Base-by-base conservation (phyloP, 208 protist species). In the Leptomonas seymouri region DNA sequence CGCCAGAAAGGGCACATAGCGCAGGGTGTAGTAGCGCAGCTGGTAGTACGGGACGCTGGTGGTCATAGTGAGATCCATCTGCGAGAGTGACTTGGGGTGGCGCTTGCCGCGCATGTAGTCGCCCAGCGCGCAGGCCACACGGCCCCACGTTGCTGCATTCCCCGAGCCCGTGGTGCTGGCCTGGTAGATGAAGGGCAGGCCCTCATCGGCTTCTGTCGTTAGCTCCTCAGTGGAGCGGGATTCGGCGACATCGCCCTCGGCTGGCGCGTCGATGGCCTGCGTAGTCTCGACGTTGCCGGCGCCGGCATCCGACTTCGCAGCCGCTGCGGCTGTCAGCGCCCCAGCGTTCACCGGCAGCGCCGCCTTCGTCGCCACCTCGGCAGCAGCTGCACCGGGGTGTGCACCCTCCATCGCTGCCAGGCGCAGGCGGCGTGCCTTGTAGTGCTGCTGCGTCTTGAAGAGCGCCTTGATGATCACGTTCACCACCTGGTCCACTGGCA, bases 401-500 rank as follows among this genome's bases (percentile, higher is more conserved):
- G 41, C 45, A 2, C 23, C 27, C 44, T 57, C 46, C 71, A 39
- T 20, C 23, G 48, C 54, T n/a, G 45, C 64, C 48, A 45, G 27
- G 23, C 64, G 64, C 45, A 77, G 71, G 30, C 61, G 55, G 18
- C 76, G 77, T 16, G 48, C 46, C 50, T 54, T 54, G 50, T 78
- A 81, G 49, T 81, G 71, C 51, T 80, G 63, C 64, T 91, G 77
- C 9, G 80, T 87, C 67, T 88, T 79, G 73, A 87, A 92, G n/a
- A 93, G 77, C n/a, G 85, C 81, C 78, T 97, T 94, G 65, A 93
- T 61, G 31, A 95, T 85, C 1, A 82, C 61, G 64, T 92, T 95
- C 18, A 85, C 77, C 14, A 97, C 93, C 66, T 87, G 86, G 74
- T 97, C 93, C 30, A 95, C 93, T 1, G 93, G 93, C 42, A 97